phyloP scores from a whole-genome alignment of 2,329 filamentous ascomycete genomes.

The Trematosphaeria pertusa region DNA sequence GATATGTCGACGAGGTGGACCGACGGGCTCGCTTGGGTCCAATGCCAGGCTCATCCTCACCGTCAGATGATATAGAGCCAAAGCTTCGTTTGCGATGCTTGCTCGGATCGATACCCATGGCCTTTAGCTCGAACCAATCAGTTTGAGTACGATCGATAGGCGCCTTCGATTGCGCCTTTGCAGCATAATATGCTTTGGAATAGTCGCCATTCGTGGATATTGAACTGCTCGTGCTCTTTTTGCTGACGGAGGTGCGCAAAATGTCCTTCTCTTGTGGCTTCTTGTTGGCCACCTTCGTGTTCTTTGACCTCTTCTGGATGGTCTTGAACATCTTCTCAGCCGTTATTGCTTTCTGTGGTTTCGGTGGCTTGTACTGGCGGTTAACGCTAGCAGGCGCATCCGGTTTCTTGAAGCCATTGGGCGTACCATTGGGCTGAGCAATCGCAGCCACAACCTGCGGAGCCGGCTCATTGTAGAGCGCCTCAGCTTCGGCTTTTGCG shows the following conservation, averaged over 20 bases:
- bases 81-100: conserved; percentile 41
- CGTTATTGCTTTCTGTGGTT: not conserved
- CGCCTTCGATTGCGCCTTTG: conserved; percentile 16
- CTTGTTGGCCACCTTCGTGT: not conserved
- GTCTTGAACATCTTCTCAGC: not conserved
- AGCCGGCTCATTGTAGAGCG: conserved; percentile 5
- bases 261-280: not conserved
- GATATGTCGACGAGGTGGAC: conserved; percentile 16
- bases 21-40: conserved; percentile 33
- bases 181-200: conserved; percentile 29
- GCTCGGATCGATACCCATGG: conserved; percentile 53
- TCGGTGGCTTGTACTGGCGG: conserved; percentile 6
- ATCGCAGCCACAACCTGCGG: conserved; percentile 5
- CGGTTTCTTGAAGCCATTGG: conserved; percentile 20
- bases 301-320: not conserved
- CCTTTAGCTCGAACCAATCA: conserved; percentile 60
- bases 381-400: conserved; percentile 22
- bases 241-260: conserved; percentile 8
- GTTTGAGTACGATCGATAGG: conserved; percentile 55
- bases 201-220: conserved; percentile 20
- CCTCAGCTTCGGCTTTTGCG: conserved; percentile 13
- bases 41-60: conserved; percentile 23
- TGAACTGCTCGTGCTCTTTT: conserved; percentile 7
- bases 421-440: conserved; percentile 10
- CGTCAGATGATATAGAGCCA: conserved; percentile 29